Evolutionary conservation across 805 yeast species (phyloP), one percentile per base, ranked within the genome.

Genomic region (Lachancea dasiensis): DNA sequence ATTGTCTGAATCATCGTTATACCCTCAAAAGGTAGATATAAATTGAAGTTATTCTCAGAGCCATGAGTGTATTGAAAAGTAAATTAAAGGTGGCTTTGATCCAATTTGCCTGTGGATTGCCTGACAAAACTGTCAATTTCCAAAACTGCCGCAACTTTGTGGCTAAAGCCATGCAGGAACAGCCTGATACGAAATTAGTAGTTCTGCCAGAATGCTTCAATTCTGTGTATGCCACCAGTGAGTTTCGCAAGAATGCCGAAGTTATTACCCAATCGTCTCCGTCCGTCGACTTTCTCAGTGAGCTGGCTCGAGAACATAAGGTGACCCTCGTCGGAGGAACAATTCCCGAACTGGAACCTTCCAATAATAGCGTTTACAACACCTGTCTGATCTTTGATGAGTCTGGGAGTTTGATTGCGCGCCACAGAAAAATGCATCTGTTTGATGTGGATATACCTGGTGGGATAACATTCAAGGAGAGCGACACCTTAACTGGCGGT

Each of bases 121-220:
- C 83, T 1, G 89, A 86, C 60, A 92, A 92, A 60, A 62, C 75
- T 1, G 81, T 81, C 48, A 92, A 92, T 61, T 66, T 90, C 43
- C 56, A 68, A 34, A 79, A 81, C 48, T 95, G 85, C 4, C 69
- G 73, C 34, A 69, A 68, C 8, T 77, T 72, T 48, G 75, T 86
- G 31, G 67, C 69, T 16, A 75, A 72, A 40, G 97, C 97, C 1
- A 44, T 80, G 28, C 32, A 40, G 9, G 57, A 67, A 39, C 77
- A 81, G 17, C 69, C 77, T 13, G 74, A 79, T 6, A 73, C 81
- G 6, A 83, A 89, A 51, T 67, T 90, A 28, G 74, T 92, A 8
- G 86, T 92, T 47, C 67, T 92, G 22, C 98, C 98, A 6, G 97
- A 92, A 64, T 87, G 96, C 65, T 90, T 89, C 74, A 92, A 90